Conservation (phyloP, 2,329 filamentous ascomycete species). For the Aspergillus novofumigatus region DNA sequence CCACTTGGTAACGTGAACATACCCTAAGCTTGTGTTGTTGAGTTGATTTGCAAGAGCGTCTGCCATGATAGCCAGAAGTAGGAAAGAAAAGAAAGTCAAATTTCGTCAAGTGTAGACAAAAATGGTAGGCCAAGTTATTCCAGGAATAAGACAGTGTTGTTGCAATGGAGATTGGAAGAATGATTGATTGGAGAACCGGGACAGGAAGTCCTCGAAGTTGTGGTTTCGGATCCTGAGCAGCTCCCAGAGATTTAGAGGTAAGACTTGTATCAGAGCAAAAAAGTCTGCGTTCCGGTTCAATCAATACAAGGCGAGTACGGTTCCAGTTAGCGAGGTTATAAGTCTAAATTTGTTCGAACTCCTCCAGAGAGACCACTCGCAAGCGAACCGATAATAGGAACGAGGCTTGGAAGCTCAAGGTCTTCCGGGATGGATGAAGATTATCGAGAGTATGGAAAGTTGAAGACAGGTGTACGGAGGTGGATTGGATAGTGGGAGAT, state of each 20-base stretch:
- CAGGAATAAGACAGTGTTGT: neutral
- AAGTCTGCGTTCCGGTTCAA: neutral
- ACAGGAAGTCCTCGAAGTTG: neutral
- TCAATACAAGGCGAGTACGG: neutral
- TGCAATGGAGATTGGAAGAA: neutral
- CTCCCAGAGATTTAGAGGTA: neutral
- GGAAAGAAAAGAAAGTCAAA: conserved; percentile 1
- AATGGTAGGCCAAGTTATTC: neutral
- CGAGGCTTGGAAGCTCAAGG: neutral
- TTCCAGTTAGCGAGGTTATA: neutral
- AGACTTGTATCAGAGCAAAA: neutral
- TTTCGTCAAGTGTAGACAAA: neutral
- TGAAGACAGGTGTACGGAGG: neutral
- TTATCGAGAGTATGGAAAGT: neutral
- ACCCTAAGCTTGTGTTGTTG: conserved; percentile 42
- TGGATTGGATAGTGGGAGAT: neutral
- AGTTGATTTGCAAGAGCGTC: conserved; percentile 45
- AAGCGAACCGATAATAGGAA: neutral
- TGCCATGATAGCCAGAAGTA: conserved; percentile 32
- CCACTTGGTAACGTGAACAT: conserved; percentile 13
- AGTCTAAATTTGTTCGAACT: neutral
- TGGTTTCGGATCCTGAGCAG: neutral
- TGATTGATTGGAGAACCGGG: neutral
- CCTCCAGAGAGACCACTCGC: neutral
- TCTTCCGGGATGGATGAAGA: neutral